Evolutionary conservation across 495 filamentous ascomycete genomes (phyloP).

Genomic region (Penicillium angulare): DNA sequence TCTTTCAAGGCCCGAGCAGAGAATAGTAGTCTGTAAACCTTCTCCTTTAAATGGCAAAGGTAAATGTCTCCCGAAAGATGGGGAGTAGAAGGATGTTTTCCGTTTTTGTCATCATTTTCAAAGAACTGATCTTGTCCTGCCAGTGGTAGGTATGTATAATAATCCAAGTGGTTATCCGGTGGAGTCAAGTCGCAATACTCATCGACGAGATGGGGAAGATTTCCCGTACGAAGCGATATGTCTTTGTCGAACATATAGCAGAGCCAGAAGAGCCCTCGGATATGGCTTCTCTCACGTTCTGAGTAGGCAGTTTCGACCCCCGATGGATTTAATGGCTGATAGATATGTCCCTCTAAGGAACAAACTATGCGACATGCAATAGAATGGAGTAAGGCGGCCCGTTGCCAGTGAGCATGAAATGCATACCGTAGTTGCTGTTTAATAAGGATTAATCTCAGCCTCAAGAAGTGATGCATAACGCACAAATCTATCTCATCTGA

Average conservation of each 20-base stretch:
- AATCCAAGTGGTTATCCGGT: constrained; percentile 2
- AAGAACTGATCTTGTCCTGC: background rate
- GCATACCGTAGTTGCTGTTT: constrained; percentile 11
- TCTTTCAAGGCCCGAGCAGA: constrained; percentile 9
- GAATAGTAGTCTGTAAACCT: constrained; percentile 10
- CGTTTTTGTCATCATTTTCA: background rate
- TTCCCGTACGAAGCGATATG: constrained; percentile 23
- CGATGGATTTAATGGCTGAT: background rate
- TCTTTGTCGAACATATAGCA: constrained; percentile 33
- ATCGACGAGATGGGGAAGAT: constrained; percentile 23
- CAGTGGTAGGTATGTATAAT: constrained; percentile 1
- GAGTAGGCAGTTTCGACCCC: background rate
- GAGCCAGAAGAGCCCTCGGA: constrained; percentile 31
- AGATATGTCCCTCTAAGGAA: constrained; percentile 9
- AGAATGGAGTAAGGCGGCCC: constrained; percentile 7
- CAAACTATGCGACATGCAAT: constrained; percentile 15
- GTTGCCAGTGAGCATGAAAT: constrained; percentile 13
- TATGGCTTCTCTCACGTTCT: constrained; percentile 11
- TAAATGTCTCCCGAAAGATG: constrained; percentile 10
- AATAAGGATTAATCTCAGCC: background rate
- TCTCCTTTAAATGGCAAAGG: constrained; percentile 14
- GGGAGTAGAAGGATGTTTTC: background rate
- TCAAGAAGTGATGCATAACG: too few relatives aligned
- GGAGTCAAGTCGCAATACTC: constrained; percentile 27
- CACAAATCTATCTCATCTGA: background rate